These are phyloP conservation scores for Candida ficus DNA, from an alignment of 805 yeast genomes.

Conservation along the genomic window DNA sequence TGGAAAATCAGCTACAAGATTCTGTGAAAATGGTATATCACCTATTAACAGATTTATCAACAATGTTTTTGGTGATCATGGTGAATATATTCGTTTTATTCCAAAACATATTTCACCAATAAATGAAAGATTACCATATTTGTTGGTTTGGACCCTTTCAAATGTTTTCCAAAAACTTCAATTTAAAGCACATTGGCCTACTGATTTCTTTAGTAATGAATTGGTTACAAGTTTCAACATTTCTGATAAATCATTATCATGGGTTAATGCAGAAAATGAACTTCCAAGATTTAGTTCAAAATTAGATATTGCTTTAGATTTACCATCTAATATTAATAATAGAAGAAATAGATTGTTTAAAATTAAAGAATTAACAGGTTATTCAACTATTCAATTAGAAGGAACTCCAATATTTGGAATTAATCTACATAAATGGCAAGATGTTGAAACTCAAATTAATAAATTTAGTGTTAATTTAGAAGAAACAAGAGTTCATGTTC, in stretches of 20 bases:
- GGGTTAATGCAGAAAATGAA: neutral
- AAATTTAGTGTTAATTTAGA: slow-evolving; percentile 8
- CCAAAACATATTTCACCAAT: slow-evolving; percentile 8
- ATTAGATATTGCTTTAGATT: neutral
- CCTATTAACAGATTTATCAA: slow-evolving; percentile 16
- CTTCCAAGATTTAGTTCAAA: slow-evolving; percentile 3
- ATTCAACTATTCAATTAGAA: slow-evolving; percentile 9
- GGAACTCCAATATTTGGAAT: slow-evolving; percentile 12
- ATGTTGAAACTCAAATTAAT: slow-evolving; percentile 10
- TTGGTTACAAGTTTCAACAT: neutral
- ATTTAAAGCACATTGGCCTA: neutral
- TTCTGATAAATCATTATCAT: neutral
- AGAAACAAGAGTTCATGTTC: slow-evolving; percentile 15
- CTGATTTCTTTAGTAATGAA: neutral
- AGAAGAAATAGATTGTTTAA: slow-evolving; percentile 8
- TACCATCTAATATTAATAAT: slow-evolving; percentile 11
- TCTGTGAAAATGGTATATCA: slow-evolving; percentile 18
- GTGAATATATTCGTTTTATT: neutral
- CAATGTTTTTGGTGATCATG: slow-evolving; percentile 2
- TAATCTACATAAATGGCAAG: slow-evolving; percentile 20
- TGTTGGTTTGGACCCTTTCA: slow-evolving; percentile 12
- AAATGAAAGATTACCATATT: slow-evolving; percentile 14
- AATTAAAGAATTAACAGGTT: slow-evolving; percentile 13
- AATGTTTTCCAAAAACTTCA: slow-evolving; percentile 11
- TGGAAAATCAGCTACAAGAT: slow-evolving; percentile 3